Evolutionary conservation across 148 eudicot genomes (phyloP).

Genomic region (Chenopodium album): DNA sequence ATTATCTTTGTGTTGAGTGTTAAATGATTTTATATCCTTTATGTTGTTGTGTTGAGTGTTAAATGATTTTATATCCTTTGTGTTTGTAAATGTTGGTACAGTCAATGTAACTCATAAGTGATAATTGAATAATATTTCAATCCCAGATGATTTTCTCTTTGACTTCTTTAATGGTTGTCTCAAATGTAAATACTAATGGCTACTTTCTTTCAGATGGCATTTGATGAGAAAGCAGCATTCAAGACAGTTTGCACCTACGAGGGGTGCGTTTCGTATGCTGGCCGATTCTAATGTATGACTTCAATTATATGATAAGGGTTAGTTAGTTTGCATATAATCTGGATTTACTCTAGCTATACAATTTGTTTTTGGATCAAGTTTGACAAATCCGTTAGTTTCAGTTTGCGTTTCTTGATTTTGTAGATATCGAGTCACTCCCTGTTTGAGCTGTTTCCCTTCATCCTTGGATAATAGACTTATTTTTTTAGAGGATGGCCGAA

Average conservation of each 20-base stretch:
- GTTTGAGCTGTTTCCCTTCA: too few relatives aligned
- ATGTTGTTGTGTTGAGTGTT: too few relatives aligned
- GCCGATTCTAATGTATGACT: conserved; percentile 37
- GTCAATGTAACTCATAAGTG: neutral
- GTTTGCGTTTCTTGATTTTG: neutral
- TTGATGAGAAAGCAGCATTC: conserved; percentile 24
- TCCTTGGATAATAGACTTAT: neutral
- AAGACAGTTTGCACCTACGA: conserved; percentile 19
- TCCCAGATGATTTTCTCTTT: neutral
- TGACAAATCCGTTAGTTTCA: neutral
- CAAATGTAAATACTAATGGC: neutral
- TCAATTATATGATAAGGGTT: conserved; percentile 39
- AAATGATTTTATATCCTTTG: neutral
- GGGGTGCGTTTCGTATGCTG: conserved; percentile 28
- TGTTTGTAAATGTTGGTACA: too few relatives aligned
- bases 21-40: neutral
- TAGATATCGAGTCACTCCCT: neutral
- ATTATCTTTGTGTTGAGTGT: too few relatives aligned
- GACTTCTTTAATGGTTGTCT: neutral
- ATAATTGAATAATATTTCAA: neutral
- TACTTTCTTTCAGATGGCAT: conserved; percentile 30
- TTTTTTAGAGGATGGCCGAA: neutral
- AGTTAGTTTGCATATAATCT: conserved; percentile 51
- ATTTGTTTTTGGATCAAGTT: conserved; percentile 18
- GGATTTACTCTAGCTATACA: conserved; percentile 38